Evolutionary conservation across 495 filamentous ascomycete genomes (phyloP).

Genomic region (Hypoxylon cercidicola): DNA sequence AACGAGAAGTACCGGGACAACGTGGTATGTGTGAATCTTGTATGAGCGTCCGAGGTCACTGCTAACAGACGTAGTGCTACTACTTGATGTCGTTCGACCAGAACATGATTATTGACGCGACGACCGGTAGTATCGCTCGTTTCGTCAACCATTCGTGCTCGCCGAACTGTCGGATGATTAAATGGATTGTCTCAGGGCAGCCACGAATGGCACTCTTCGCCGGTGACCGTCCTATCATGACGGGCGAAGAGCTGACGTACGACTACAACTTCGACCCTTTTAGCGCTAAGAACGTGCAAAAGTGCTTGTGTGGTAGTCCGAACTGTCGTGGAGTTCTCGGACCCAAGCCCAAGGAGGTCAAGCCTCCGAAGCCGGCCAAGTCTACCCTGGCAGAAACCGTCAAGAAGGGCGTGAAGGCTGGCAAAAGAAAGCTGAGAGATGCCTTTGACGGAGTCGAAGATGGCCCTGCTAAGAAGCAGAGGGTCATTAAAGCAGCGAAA

Average conservation of each 20-base stretch:
- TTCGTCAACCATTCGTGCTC: conserved; percentile 98
- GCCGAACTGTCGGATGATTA: conserved; percentile 97
- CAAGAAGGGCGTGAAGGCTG: conserved; percentile 44
- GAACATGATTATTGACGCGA: conserved; percentile 98
- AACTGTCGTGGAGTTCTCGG: conserved; percentile 84
- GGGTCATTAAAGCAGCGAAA: conserved; percentile 50
- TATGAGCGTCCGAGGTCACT: conserved; percentile 14
- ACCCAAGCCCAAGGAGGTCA: conserved; percentile 71
- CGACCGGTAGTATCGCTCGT: conserved; percentile 91
- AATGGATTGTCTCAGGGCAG: conserved; percentile 95
- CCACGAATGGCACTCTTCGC: conserved; percentile 98
- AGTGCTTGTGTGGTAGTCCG: conserved; percentile 80
- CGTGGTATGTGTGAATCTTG: neutral
- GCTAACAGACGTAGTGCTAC: conserved; percentile 73
- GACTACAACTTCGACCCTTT: conserved; percentile 99
- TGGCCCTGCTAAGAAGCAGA: conserved; percentile 52
- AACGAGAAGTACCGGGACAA: conserved; percentile 90
- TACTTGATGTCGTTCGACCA: conserved; percentile 99
- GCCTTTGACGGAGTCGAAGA: conserved; percentile 45
- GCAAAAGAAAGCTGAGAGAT: conserved; percentile 57
- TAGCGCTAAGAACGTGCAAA: conserved; percentile 82
- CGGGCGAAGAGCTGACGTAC: conserved; percentile 96
- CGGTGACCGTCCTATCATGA: conserved; percentile 86
- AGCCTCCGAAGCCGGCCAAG: conserved; percentile 53
- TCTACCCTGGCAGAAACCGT: conserved; percentile 38